These are phyloP conservation scores for Psilocybe subaeruginosa DNA, from an alignment of 768 basidiomycete species.

Conservation along the genomic window DNA sequence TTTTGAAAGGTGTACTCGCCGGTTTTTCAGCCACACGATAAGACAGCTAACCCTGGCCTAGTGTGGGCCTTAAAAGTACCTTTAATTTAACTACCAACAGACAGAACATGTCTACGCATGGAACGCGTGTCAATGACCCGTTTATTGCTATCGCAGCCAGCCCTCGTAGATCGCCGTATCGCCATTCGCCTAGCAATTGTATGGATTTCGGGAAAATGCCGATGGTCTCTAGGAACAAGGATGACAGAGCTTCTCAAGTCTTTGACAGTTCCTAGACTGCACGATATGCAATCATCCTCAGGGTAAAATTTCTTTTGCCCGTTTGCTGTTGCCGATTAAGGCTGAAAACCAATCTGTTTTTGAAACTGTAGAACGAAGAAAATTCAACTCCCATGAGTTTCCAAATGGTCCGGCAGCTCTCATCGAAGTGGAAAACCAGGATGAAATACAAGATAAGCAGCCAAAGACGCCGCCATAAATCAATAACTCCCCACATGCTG, in stretches of 20 bases:
- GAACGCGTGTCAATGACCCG: background rate
- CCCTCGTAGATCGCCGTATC: constrained; percentile 12
- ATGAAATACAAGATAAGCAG: background rate
- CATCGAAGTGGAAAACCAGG: background rate
- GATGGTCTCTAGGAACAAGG: background rate
- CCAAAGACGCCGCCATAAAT: background rate
- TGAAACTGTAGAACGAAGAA: constrained; percentile 15
- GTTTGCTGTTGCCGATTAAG: constrained; percentile 6
- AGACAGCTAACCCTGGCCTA: background rate
- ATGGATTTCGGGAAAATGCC: constrained; percentile 6
- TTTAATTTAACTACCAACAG: constrained; percentile 16
- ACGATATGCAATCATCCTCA: background rate
- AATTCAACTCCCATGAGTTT: background rate
- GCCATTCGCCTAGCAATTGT: constrained; percentile 8
- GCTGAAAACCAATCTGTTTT: constrained; percentile 23
- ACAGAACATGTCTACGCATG: constrained; percentile 1
- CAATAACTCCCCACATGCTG: background rate
- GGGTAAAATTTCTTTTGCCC: background rate
- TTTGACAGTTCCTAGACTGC: background rate
- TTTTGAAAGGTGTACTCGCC: background rate
- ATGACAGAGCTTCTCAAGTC: constrained; percentile 6
- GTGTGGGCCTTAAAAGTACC: background rate
- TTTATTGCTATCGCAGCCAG: background rate
- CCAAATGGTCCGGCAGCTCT: background rate
- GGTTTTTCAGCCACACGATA: constrained; percentile 1